Evolutionary conservation across 805 yeast species (phyloP), one percentile per base, ranked within the genome.

Genomic region (Saccharomycopsis fibuligera): DNA sequence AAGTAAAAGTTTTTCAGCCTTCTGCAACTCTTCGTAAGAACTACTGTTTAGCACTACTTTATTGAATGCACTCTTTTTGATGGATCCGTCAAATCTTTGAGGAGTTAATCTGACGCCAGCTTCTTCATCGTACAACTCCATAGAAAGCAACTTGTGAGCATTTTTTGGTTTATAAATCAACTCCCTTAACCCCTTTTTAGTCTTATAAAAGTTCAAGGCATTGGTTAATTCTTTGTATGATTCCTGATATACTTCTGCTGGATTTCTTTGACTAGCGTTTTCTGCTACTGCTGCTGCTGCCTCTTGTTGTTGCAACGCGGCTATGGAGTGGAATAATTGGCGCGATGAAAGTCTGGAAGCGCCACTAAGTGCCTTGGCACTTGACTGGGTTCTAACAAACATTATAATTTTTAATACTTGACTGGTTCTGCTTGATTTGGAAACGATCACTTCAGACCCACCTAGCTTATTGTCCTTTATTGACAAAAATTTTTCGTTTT

Each of bases 91-190:
- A 68, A 63, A 21, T 0, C 49, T 53, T 19, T 62, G 54, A 21
- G 74, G 71, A 3, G 58, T 58, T 14, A 68, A 49, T 44, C 66
- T 65, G 22, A 57, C 50, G 40, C 62, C 61, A 0, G 66, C 62
- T 2, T 52, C 59, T 4, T 65, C 64, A 52, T 70, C 70, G 58
- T 67, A 67, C 30, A 68, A 40, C 51, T 68, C 72, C 65, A 68
- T 64, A 9, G 69, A 61, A 35, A 68, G 47, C 37, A 70, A 55
- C 43, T 57, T 63, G 25, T 66, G 61, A 2, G 70, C 63, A 53
- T 70, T 69, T 47, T 62, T 67, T 33, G 67, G 64, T 56, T 73
- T 66, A 56, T 70, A 70, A 23, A 70, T 65, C 41, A 64, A 58
- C 4, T 72, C 69, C 58, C 65, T 68, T 27, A 67, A 44, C 2